Percentiles rank a stretch among this genome's conserved stretches.
Evolutionary conservation across 1,284 basidiomycete species (phyloP).

Genomic region (Waitea zeae): DNA sequence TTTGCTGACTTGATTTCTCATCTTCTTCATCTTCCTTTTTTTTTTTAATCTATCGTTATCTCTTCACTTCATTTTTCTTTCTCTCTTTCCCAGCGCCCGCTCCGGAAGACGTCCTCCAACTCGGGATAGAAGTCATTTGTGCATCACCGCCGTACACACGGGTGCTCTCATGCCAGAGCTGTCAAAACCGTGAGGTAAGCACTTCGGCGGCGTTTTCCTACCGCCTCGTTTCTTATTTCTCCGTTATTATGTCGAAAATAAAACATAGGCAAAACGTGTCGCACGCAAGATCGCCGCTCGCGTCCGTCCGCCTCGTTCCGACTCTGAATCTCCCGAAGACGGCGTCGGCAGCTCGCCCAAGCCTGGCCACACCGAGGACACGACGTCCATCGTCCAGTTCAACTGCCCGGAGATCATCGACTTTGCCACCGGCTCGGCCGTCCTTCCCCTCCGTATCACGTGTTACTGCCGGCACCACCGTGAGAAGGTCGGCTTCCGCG

Average conservation of each 20-base stretch:
- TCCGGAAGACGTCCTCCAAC: constrained; percentile 52
- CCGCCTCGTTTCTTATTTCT: no score
- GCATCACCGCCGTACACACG: constrained; percentile 63
- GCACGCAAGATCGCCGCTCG: constrained; percentile 73
- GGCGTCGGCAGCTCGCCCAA: constrained; percentile 24
- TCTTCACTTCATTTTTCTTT: constrained; percentile 4
- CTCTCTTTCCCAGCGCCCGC: constrained; percentile 37
- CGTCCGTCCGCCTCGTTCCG: constrained; percentile 58
- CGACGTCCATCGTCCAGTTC: constrained; percentile 83
- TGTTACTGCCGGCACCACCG: constrained; percentile 99
- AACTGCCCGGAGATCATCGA: constrained; percentile 89
- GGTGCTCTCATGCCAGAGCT: constrained; percentile 72
- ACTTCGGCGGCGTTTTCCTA: background rate
- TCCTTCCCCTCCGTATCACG: constrained; percentile 88
- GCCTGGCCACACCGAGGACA: constrained; percentile 45
- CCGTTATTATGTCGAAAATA: background rate
- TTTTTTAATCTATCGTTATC: constrained; percentile 6
- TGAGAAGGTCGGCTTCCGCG: constrained; percentile 91
- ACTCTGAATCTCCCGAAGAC: constrained; percentile 44
- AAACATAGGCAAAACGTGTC: constrained; percentile 60
- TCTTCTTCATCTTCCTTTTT: no score
- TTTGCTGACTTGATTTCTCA: no score
- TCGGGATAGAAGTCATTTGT: constrained; percentile 52
- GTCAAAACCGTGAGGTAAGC: constrained; percentile 68
- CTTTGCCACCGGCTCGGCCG: constrained; percentile 75